A percentile compares a stretch with the other conserved stretches of the same genome.
Conservation (phyloP, 257 asterid species). For the Penstemon eatonii region DNA sequence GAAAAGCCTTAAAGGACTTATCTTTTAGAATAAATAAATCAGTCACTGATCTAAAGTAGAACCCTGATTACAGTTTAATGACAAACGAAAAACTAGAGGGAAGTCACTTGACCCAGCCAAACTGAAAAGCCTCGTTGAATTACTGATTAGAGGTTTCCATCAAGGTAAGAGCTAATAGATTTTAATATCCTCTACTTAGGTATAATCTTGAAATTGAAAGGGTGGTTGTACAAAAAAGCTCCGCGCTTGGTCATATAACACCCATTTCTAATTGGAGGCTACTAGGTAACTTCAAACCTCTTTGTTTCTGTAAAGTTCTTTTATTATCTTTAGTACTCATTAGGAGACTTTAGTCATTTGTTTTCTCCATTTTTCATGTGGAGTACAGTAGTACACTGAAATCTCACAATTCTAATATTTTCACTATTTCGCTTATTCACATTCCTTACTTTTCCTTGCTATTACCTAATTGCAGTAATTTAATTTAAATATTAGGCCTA, state of each 20-base stretch:
- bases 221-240: not conserved
- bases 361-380: not conserved
- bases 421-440: not conserved
- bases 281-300: not conserved
- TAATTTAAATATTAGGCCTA: constrained; percentile 4
- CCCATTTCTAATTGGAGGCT: not conserved
- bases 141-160: not conserved
- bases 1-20: too few relatives aligned
- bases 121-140: not conserved
- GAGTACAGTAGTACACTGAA: constrained; percentile 4
- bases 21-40: too few relatives aligned
- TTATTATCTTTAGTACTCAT: not conserved
- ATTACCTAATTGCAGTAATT: not conserved
- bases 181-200: not conserved
- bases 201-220: not conserved
- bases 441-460: not conserved
- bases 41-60: too few relatives aligned
- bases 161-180: not conserved
- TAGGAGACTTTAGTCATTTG: not conserved
- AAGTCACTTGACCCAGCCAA: too few relatives aligned
- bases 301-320: not conserved
- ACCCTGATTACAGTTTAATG: too few relatives aligned
- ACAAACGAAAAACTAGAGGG: too few relatives aligned
- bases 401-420: not conserved
- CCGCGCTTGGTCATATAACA: too few relatives aligned